Conservation (phyloP, 306 rosid species). For the Carpinus fangiana region DNA sequence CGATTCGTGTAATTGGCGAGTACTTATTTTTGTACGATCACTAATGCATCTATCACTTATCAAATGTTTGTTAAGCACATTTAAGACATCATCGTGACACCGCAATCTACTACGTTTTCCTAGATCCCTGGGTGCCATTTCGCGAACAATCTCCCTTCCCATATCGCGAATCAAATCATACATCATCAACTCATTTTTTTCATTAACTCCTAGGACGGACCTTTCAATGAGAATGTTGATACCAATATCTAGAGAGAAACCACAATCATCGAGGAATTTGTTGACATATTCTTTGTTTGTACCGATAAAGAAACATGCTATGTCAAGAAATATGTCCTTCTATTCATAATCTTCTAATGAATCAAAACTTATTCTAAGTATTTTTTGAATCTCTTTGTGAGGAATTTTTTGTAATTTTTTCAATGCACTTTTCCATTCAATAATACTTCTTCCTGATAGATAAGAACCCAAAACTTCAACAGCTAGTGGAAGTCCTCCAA, state of each 20-base stretch:
- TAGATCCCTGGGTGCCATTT: background rate
- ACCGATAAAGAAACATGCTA: constrained; percentile 46
- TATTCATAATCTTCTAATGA: constrained; percentile 6
- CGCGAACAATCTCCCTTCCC: constrained; percentile 41
- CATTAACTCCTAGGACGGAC: constrained; percentile 27
- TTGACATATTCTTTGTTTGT: constrained; percentile 10
- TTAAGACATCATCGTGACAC: background rate
- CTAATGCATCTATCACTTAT: background rate
- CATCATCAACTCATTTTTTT: constrained; percentile 6
- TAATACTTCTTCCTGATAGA: constrained; percentile 9
- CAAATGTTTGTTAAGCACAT: too few species aligned
- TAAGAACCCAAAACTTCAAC: constrained; percentile 42
- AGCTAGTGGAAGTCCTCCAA: constrained; percentile 43
- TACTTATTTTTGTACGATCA: too few species aligned
- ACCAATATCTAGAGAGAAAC: constrained; percentile 29
- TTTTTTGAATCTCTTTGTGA: constrained; percentile 26
- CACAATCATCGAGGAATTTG: constrained; percentile 31
- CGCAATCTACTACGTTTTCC: constrained; percentile 28
- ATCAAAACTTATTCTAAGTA: constrained; percentile 30
- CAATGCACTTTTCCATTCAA: constrained; percentile 31
- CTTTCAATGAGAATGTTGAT: constrained; percentile 26
- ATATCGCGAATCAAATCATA: constrained; percentile 39
- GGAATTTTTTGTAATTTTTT: constrained; percentile 32
- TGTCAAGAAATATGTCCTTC: constrained; percentile 42
- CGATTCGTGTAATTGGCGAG: too few species aligned